phyloP scores from a whole-genome alignment of 768 basidiomycete genomes.

The Suillus sp. region DNA sequence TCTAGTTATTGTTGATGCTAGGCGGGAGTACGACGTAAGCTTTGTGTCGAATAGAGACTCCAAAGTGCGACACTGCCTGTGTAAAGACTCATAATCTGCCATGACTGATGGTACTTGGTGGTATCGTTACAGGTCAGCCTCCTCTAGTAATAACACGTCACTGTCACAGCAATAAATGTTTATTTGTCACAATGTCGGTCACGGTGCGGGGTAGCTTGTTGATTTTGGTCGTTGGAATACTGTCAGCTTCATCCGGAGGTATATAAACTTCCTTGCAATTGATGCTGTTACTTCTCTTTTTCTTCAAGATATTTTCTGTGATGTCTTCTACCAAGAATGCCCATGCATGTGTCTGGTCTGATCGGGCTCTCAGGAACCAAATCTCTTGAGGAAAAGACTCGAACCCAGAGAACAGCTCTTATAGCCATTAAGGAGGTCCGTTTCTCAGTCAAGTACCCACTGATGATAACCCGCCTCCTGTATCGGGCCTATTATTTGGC shows the following conservation, averaged over 20 bases:
- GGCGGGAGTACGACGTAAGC: slow-evolving; percentile 85
- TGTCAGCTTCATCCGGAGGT: not conserved
- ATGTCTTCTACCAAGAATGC: slow-evolving; percentile 32
- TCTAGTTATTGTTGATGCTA: slow-evolving; percentile 67
- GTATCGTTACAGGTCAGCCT: not conserved
- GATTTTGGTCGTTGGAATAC: not conserved
- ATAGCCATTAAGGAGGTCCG: slow-evolving; percentile 42
- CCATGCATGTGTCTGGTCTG: slow-evolving; percentile 38
- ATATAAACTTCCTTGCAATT: not conserved
- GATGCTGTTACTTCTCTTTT: not conserved
- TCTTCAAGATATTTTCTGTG: not conserved
- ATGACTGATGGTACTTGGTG: slow-evolving; percentile 37
- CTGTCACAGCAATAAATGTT: not conserved
- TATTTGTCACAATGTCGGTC: not conserved
- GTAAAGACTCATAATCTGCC: slow-evolving; percentile 85
- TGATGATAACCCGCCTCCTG: no score
- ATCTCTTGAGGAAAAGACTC: slow-evolving; percentile 37
- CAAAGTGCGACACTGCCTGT: slow-evolving; percentile 89
- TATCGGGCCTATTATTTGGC: not conserved
- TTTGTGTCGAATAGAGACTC: slow-evolving; percentile 93
- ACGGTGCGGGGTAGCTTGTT: not conserved
- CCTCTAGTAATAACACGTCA: not conserved
- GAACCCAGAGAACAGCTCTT: slow-evolving; percentile 41
- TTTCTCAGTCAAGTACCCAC: no score
- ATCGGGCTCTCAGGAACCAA: slow-evolving; percentile 41